Evolutionary conservation across 2,329 filamentous ascomycete species (phyloP).

Genomic region (Grosmannia serpens): DNA sequence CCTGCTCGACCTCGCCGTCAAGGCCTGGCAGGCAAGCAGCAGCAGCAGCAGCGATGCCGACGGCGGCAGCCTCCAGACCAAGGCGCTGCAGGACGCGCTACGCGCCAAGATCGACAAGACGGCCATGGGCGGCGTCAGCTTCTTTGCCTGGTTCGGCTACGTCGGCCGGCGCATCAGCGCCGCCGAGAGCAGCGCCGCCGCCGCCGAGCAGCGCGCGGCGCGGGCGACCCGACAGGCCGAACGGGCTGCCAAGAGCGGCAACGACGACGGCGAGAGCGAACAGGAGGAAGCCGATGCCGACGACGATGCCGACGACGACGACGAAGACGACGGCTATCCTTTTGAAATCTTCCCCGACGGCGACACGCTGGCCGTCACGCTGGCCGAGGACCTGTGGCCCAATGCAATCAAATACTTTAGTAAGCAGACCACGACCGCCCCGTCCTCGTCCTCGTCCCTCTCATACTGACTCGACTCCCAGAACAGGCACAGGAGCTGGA

Average conservation of each 20-base stretch:
- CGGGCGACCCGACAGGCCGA: conserved; percentile 4
- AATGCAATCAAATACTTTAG: conserved; percentile 85
- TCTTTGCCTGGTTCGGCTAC: conserved; percentile 87
- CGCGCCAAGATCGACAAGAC: conserved; percentile 41
- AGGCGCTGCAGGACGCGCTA: conserved; percentile 26
- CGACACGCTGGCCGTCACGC: conserved; percentile 66
- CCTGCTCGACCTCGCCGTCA: conserved; percentile 60
- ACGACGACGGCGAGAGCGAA: conserved; percentile 15
- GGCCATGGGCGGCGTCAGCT: conserved; percentile 57
- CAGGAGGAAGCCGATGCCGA: conserved; percentile 22
- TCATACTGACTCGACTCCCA: conserved; percentile 28
- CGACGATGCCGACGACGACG: conserved; percentile 22
- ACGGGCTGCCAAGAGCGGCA: conserved; percentile 29
- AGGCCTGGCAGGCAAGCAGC: conserved; percentile 50
- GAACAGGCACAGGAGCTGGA: conserved; percentile 62
- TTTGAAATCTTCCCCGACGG: conserved; percentile 82
- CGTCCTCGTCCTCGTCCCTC: conserved; percentile 5
- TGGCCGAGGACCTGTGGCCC: conserved; percentile 84
- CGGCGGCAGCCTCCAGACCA: background rate
- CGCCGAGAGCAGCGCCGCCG: conserved; percentile 56
- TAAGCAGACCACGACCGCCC: conserved; percentile 33
- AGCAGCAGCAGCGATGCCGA: conserved; percentile 17
- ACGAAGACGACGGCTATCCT: conserved; percentile 39
- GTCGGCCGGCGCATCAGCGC: conserved; percentile 56
- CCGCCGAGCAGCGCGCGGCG: conserved; percentile 42